A percentile compares a stretch with the other conserved stretches of the same genome.
These are phyloP conservation scores for Neurospora hispaniola DNA, from an alignment of 495 filamentous ascomycete species.

Conservation along the genomic window DNA sequence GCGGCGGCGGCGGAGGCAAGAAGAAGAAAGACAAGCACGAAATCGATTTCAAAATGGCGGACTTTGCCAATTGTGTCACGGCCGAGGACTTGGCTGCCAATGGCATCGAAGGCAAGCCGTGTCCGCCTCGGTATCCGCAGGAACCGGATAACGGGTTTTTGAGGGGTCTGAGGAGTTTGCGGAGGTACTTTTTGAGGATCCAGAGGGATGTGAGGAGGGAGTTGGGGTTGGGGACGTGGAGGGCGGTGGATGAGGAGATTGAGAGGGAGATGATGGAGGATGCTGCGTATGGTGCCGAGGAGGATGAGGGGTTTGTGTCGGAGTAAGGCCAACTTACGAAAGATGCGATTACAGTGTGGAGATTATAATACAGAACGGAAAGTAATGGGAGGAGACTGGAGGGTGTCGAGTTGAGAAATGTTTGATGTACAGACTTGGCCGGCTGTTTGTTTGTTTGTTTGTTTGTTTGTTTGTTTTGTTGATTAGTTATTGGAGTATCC, in stretches of 20 bases:
- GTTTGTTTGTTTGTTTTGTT: too few species aligned
- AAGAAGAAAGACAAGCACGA: slow-evolving; percentile 33
- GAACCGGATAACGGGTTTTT: slow-evolving; percentile 85
- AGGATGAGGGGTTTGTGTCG: not conserved
- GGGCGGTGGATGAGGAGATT: not conserved
- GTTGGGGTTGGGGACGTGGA: slow-evolving; percentile 21
- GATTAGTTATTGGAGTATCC: too few species aligned
- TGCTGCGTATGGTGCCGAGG: not conserved
- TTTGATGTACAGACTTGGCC: too few species aligned
- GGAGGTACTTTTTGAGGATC: slow-evolving; percentile 80
- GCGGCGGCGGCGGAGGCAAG: slow-evolving; percentile 5
- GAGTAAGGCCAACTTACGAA: too few species aligned
- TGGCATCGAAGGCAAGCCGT: slow-evolving; percentile 43
- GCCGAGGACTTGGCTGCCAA: slow-evolving; percentile 53
- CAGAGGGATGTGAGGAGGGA: slow-evolving; percentile 65
- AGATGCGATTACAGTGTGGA: too few species aligned
- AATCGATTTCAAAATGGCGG: slow-evolving; percentile 92
- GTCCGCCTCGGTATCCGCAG: slow-evolving; percentile 70
- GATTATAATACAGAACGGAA: too few species aligned
- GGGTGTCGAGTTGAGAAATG: too few species aligned
- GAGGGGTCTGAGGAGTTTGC: slow-evolving; percentile 67
- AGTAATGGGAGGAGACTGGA: too few species aligned
- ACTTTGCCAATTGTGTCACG: slow-evolving; percentile 96
- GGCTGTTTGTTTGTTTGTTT: too few species aligned
- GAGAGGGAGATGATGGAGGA: not conserved